phyloP scores from a whole-genome alignment of 1,139 yeast species.

The Tardiomyces blankii region DNA sequence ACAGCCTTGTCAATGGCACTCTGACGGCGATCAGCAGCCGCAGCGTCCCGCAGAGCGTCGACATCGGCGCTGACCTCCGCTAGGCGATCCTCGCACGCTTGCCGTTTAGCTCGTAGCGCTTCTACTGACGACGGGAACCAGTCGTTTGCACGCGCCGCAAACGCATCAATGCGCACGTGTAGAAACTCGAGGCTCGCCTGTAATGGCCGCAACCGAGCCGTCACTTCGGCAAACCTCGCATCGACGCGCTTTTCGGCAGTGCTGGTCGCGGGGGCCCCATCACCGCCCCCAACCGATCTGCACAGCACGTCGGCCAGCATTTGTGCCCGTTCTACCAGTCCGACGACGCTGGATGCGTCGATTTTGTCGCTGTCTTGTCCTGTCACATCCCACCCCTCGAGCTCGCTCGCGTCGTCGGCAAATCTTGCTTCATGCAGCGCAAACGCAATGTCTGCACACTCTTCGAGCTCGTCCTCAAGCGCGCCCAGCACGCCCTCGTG shows the following conservation, averaged over 20 bases:
- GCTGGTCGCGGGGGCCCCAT: conserved; percentile 15
- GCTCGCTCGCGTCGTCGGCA: not conserved
- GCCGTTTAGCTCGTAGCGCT: not conserved
- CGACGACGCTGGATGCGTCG: not conserved
- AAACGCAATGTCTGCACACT: conserved; percentile 29
- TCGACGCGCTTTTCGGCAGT: conserved; percentile 22
- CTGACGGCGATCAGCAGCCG: no score
- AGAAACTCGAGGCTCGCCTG: conserved; percentile 49
- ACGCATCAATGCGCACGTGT: conserved; percentile 42
- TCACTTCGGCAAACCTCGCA: conserved; percentile 25
- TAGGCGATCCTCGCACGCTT: not conserved
- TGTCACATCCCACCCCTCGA: not conserved
- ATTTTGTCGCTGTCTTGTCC: not conserved
- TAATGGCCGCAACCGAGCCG: conserved; percentile 37
- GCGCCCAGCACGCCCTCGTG: conserved; percentile 40
- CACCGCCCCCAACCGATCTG: not conserved
- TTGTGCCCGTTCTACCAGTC: not conserved
- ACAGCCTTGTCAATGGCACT: no score
- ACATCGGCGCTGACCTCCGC: not conserved
- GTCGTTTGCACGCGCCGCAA: conserved; percentile 25
- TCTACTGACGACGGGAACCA: conserved; percentile 21
- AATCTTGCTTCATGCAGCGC: conserved; percentile 23
- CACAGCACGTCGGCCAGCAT: not conserved
- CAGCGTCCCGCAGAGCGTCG: not conserved
- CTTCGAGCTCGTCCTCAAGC: conserved; percentile 39